Base-by-base conservation (phyloP, 257 asterid species). In the Rehmannia glutinosa region DNA sequence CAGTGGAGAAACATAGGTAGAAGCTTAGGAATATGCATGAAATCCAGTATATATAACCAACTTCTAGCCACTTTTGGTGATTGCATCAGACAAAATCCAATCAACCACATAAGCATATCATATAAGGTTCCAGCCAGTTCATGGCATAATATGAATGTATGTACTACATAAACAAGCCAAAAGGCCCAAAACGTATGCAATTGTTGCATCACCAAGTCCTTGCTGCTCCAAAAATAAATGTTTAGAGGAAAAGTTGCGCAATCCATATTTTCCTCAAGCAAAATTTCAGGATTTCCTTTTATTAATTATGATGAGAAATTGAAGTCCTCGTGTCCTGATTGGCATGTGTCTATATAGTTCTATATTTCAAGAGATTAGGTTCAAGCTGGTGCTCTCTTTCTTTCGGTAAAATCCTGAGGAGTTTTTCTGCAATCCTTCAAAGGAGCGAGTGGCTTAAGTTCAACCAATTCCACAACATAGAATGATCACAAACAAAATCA, bases 361-460 rank as follows among this genome's bases (percentile, higher is more conserved):
- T 55, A 30, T 7, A 25, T 66, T 13, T 39, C 45, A 41, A 36
- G 45, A 56, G 32, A 64, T 9, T 36, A 55, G 62, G 63, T 27
- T 24, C 60, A 23, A 43, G 35, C 33, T 65, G 23, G n/a, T 13
- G 43, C 42, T 24, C 17, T 68, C 30, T n/a, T n/a, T n/a, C 62
- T 47, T 49, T 51, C 1, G 5, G 16, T 66, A 27, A 47, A 59
- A 42, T 27, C 39, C n/a, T 43, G 41, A 41, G 57, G 25, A 38
- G 41, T 20, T 32, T 10, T 19, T 20, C 32, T 58, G 23, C 59
- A 66, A 32, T 33, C 62, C 61, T 68, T 46, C 38, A 27, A 46
- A 32, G 23, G 23, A 25, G 35, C 8, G 35, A 41, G 47, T 24
- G 42, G 65, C 60, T 68, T 72, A 73, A 42, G 59, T 27, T 66